These are phyloP conservation scores for Ophiorrhiza pumila DNA, from an alignment of 257 asterid species.

Conservation along the genomic window DNA sequence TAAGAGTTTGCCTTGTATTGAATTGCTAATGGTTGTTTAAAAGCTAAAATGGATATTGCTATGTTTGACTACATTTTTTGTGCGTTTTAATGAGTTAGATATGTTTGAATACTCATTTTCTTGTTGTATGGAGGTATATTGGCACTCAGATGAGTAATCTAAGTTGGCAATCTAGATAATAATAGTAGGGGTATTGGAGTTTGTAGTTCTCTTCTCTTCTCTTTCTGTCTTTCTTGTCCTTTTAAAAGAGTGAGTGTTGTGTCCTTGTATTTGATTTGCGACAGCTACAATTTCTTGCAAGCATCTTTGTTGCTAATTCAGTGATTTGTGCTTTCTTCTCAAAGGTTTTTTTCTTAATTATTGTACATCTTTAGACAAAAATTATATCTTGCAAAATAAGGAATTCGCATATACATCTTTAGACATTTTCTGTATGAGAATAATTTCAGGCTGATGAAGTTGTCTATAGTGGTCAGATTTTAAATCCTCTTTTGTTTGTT, in stretches of 20 bases:
- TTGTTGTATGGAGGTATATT: conserved; percentile 1
- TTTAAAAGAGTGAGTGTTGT: not conserved
- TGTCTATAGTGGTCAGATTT: no score
- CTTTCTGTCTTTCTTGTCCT: not conserved
- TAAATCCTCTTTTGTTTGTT: no score
- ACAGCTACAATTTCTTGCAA: not conserved
- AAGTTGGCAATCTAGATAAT: not conserved
- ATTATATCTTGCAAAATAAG: no score
- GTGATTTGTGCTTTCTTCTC: not conserved
- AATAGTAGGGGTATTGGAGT: conserved; percentile 2
- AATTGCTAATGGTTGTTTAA: not conserved
- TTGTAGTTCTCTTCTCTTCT: not conserved
- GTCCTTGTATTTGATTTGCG: not conserved
- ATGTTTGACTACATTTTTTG: conserved; percentile 3
- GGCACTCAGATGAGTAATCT: not conserved
- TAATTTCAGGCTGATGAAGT: no score
- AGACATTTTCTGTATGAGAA: no score
- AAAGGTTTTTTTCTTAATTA: no score
- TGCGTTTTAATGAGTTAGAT: conserved; percentile 22
- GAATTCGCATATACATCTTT: no score
- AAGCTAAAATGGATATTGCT: not conserved
- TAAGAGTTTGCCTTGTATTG: not conserved
- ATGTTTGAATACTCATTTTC: conserved; percentile 11
- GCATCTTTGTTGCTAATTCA: not conserved
- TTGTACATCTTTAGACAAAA: no score